phyloP scores from a whole-genome alignment of 2,329 filamentous ascomycete genomes.

The Emergomyces orientalis region DNA sequence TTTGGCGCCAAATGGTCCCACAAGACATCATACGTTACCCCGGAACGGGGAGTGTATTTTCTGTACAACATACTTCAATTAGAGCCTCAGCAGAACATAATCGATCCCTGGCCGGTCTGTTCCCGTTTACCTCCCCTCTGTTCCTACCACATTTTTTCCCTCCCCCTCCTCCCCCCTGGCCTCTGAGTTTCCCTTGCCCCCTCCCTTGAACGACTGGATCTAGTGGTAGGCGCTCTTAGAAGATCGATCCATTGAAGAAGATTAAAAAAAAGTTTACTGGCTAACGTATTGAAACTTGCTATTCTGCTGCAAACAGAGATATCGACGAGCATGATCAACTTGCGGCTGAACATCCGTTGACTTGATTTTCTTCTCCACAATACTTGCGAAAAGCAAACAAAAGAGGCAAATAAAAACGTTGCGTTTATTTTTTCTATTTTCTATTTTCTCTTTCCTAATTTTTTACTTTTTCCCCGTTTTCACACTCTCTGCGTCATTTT shows the following conservation, averaged over 20 bases:
- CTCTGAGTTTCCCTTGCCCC: not conserved
- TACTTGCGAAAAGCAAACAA: too few relatives aligned
- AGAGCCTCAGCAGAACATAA: not conserved
- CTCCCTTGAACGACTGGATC: not conserved
- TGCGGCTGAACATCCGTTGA: conserved; percentile 34
- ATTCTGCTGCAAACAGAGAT: conserved; percentile 47
- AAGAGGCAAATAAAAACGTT: not conserved
- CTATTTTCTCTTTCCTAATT: not conserved
- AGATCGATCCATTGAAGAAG: not conserved
- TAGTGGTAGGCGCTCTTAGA: not conserved
- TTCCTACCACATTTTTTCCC: too few relatives aligned
- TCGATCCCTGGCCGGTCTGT: not conserved
- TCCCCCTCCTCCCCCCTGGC: not conserved
- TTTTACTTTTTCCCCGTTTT: not conserved
- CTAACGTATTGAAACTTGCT: not conserved
- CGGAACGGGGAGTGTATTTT: not conserved
- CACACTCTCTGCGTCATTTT: not conserved
- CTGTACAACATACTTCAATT: not conserved
- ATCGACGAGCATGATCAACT: conserved; percentile 83
- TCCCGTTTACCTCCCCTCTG: not conserved
- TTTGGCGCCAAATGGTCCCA: not conserved
- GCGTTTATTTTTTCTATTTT: not conserved
- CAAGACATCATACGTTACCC: too few relatives aligned
- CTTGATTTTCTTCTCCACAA: not conserved
- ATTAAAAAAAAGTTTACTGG: not conserved